phyloP scores from a whole-genome alignment of 2,329 filamentous ascomycete genomes.

The Elsinoe fawcettii region DNA sequence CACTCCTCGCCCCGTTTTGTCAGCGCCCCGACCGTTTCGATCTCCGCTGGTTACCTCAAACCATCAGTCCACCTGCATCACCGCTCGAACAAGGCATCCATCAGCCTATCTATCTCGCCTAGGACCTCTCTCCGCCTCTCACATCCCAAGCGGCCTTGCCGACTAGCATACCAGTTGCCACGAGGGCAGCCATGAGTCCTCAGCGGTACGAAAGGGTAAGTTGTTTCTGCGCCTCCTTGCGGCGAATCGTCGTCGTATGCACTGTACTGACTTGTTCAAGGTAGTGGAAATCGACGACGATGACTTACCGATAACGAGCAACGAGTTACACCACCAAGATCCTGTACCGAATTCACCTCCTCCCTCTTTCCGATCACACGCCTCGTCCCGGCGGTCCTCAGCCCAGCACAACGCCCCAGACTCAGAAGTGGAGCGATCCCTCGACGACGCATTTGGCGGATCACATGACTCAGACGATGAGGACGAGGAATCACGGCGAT shows the following conservation, averaged over 20 bases:
- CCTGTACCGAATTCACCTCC: slow-evolving; percentile 43
- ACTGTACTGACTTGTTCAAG: slow-evolving; percentile 22
- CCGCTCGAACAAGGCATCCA: neutral
- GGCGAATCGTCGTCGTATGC: slow-evolving; percentile 15
- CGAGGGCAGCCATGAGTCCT: slow-evolving; percentile 34
- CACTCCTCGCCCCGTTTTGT: slow-evolving; percentile 2
- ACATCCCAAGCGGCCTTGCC: too few species aligned
- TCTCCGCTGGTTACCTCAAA: slow-evolving; percentile 8
- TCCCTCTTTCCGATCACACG: slow-evolving; percentile 82
- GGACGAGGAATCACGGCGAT: slow-evolving; percentile 66
- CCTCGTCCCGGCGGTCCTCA: slow-evolving; percentile 58
- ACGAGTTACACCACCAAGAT: slow-evolving; percentile 22
- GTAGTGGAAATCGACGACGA: slow-evolving; percentile 39
- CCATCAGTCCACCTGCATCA: slow-evolving; percentile 5
- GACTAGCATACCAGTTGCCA: neutral
- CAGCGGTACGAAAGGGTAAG: slow-evolving; percentile 45
- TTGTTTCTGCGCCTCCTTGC: slow-evolving; percentile 19
- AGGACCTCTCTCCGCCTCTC: neutral
- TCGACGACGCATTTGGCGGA: slow-evolving; percentile 82
- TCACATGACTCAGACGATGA: slow-evolving; percentile 58
- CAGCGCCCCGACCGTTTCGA: slow-evolving; percentile 1
- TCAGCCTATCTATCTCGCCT: neutral
- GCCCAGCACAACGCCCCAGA: slow-evolving; percentile 44
- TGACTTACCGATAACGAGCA: slow-evolving; percentile 28
- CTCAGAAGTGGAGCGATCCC: slow-evolving; percentile 62